These are phyloP conservation scores for Populus hybrid DNA, from an alignment of 441 rosid species.

Conservation along the genomic window DNA sequence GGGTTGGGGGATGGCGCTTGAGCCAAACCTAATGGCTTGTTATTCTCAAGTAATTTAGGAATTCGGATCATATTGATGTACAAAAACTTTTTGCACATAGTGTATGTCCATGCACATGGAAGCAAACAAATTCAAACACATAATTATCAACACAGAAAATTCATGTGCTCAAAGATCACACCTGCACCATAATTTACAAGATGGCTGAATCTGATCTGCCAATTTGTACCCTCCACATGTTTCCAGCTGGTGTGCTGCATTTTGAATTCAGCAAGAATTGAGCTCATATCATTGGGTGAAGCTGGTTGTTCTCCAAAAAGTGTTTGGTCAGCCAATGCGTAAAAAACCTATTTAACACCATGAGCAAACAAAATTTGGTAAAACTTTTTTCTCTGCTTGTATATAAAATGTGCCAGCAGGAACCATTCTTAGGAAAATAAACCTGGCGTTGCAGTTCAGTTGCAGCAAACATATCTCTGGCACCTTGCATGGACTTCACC, in stretches of 20 bases:
- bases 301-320: slow-evolving; percentile 72
- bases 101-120: not conserved
- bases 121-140: too few relatives aligned
- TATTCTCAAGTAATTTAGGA: not conserved
- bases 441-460: slow-evolving; percentile 99
- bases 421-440: slow-evolving; percentile 10
- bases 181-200: slow-evolving; percentile 92
- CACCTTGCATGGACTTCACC: slow-evolving; percentile 77
- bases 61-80: not conserved
- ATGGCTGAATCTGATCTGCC: slow-evolving; percentile 87
- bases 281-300: slow-evolving; percentile 44
- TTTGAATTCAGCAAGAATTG: slow-evolving; percentile 69
- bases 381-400: not conserved
- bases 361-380: slow-evolving; percentile 18
- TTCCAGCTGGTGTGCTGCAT: slow-evolving; percentile 74
- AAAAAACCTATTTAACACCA: slow-evolving; percentile 48
- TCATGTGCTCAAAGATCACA: slow-evolving; percentile 19
- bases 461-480: slow-evolving; percentile 89
- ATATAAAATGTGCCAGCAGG: slow-evolving; percentile 4
- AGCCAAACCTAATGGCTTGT: not conserved
- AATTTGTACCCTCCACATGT: slow-evolving; percentile 84
- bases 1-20: not conserved
- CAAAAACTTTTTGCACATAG: not conserved
- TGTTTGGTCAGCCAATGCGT: slow-evolving; percentile 82
- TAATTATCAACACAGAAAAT: not conserved